These are phyloP conservation scores for Pyrenula aspistea DNA, from an alignment of 495 filamentous ascomycete genomes.

Conservation along the genomic window DNA sequence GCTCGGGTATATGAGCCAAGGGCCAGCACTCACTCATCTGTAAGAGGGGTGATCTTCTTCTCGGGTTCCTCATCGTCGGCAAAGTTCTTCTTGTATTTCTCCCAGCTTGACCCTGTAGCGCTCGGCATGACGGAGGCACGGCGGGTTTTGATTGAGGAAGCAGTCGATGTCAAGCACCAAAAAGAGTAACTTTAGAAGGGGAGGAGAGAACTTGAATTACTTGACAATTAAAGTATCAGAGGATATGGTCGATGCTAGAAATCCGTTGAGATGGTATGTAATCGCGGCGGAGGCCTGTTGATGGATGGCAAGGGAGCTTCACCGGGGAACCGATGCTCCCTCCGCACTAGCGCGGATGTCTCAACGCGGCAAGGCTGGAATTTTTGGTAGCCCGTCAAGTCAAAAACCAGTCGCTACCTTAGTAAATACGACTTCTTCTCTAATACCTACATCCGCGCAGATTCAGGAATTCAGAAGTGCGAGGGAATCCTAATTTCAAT, in stretches of 20 bases:
- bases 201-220: no score
- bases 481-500: no score
- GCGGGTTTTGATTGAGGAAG: no score
- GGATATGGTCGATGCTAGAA: no score
- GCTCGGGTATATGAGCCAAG: slow-evolving; percentile 4
- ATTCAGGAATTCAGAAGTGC: no score
- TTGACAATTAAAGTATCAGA: no score
- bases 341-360: background rate
- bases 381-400: no score
- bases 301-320: background rate
- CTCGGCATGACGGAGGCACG: slow-evolving; percentile 64
- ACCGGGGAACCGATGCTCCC: background rate
- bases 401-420: no score
- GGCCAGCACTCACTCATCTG: slow-evolving; percentile 67
- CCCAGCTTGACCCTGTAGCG: slow-evolving; percentile 87
- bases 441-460: no score
- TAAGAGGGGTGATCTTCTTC: slow-evolving; percentile 96
- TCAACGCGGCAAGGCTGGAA: background rate
- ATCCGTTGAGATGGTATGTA: background rate
- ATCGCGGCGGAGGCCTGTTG: background rate
- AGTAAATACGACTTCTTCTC: no score
- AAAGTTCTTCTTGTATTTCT: slow-evolving; percentile 95
- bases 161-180: no score
- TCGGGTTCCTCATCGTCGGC: slow-evolving; percentile 94
- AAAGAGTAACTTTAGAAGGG: no score